phyloP scores from a whole-genome alignment of 2,329 filamentous ascomycete species.

The Aspergillus luchuensis region DNA sequence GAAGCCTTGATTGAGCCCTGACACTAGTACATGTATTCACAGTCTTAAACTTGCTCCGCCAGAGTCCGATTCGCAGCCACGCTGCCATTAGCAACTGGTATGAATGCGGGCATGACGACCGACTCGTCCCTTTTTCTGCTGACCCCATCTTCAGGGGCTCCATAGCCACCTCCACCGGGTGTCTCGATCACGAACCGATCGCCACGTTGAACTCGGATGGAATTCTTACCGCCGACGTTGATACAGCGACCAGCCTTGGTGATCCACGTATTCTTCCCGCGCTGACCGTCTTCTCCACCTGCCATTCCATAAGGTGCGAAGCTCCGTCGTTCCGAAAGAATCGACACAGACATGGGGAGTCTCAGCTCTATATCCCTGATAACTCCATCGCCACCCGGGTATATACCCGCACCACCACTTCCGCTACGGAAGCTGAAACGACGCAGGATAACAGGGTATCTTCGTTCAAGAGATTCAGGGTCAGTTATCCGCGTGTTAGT shows the following conservation, averaged over 20 bases:
- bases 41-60: neutral
- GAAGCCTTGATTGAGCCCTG: no score
- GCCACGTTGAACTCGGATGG: slow-evolving; percentile 57
- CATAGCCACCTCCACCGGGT: slow-evolving; percentile 41
- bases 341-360: slow-evolving; percentile 73
- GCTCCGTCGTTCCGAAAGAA: slow-evolving; percentile 72
- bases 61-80: neutral
- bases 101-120: neutral
- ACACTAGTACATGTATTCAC: neutral
- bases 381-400: slow-evolving; percentile 74
- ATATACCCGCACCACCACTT: slow-evolving; percentile 66
- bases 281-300: slow-evolving; percentile 74
- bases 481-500: slow-evolving; percentile 85
- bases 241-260: no score
- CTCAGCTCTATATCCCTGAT: slow-evolving; percentile 80
- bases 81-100: neutral
- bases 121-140: no score
- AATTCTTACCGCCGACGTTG: slow-evolving; percentile 50
- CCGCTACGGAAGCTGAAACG: slow-evolving; percentile 67
- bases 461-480: slow-evolving; percentile 73
- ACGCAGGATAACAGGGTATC: slow-evolving; percentile 73
- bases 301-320: slow-evolving; percentile 76
- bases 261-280: slow-evolving; percentile 64
- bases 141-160: neutral
- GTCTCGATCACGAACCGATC: slow-evolving; percentile 43